A percentile compares a stretch with the other conserved stretches of the same genome.
phyloP scores from a whole-genome alignment of 306 rosid genomes.

The Rosa chinensis region DNA sequence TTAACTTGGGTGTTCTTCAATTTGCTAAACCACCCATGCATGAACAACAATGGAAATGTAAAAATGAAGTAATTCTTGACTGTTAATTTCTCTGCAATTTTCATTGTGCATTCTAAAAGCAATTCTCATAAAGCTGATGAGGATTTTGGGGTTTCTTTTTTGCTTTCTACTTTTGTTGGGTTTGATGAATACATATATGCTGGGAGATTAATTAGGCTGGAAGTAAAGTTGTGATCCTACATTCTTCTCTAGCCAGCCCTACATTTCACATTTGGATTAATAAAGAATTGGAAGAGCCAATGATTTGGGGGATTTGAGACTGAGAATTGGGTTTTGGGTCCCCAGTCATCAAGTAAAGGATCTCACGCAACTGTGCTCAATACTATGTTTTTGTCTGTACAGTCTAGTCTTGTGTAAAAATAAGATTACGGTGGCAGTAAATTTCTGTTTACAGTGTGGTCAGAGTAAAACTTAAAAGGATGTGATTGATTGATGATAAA shows the following conservation, averaged over 20 bases:
- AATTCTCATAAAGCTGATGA: background rate
- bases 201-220: background rate
- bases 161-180: background rate
- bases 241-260: background rate
- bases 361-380: background rate
- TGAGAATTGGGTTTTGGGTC: background rate
- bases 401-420: background rate
- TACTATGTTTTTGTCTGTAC: background rate
- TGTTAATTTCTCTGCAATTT: background rate
- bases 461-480: background rate
- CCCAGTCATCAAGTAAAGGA: conserved; percentile 15
- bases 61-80: background rate
- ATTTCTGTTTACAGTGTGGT: background rate
- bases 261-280: background rate
- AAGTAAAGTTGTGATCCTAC: conserved; percentile 8
- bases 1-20: conserved; percentile 1
- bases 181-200: background rate
- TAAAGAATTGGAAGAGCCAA: background rate
- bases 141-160: background rate
- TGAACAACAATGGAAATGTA: conserved; percentile 19
- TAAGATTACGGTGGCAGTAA: background rate
- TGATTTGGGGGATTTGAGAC: background rate
- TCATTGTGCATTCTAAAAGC: background rate
- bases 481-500: background rate
- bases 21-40: background rate